phyloP scores from a whole-genome alignment of 2,329 filamentous ascomycete species.

The Cladosporium sphaerospermum region DNA sequence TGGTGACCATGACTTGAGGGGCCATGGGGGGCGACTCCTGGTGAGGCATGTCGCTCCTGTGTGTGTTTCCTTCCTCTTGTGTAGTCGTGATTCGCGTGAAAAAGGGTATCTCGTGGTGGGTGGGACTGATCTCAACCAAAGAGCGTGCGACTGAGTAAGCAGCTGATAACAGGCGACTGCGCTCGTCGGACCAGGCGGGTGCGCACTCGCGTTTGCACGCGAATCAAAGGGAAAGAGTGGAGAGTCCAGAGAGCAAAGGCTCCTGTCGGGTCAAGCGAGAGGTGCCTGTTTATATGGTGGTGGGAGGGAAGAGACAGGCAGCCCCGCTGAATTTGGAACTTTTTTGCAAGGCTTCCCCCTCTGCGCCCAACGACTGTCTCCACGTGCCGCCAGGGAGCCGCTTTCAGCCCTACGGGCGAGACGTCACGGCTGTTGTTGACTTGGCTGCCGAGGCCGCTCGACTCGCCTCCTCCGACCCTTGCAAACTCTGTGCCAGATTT shows the following conservation, averaged over 20 bases:
- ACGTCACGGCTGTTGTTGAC: too few relatives aligned
- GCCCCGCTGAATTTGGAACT: too few relatives aligned
- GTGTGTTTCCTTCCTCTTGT: background rate
- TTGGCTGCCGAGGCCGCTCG: too few relatives aligned
- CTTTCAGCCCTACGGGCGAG: background rate
- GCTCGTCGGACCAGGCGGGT: background rate
- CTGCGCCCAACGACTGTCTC: background rate
- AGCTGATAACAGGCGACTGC: slow-evolving; percentile 4
- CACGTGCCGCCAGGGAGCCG: background rate
- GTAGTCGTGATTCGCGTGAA: slow-evolving; percentile 4
- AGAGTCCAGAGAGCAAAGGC: slow-evolving; percentile 4
- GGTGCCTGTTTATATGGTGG: background rate
- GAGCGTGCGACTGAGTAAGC: slow-evolving; percentile 8
- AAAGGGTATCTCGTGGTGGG: slow-evolving; percentile 4
- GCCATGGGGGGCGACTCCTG: slow-evolving; percentile 45
- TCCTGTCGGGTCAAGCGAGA: slow-evolving; percentile 5
- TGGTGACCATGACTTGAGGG: slow-evolving; percentile 41
- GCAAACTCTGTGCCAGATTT: too few relatives aligned
- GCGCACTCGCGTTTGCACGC: slow-evolving; percentile 3
- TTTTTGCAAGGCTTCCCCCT: too few relatives aligned
- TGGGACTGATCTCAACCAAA: slow-evolving; percentile 3
- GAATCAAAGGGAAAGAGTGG: slow-evolving; percentile 10
- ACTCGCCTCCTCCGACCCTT: too few relatives aligned
- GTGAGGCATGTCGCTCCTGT: slow-evolving; percentile 40
- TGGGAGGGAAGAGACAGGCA: background rate